These are phyloP conservation scores for Stylonectria norvegica DNA, from an alignment of 2,329 filamentous ascomycete species.

Conservation along the genomic window DNA sequence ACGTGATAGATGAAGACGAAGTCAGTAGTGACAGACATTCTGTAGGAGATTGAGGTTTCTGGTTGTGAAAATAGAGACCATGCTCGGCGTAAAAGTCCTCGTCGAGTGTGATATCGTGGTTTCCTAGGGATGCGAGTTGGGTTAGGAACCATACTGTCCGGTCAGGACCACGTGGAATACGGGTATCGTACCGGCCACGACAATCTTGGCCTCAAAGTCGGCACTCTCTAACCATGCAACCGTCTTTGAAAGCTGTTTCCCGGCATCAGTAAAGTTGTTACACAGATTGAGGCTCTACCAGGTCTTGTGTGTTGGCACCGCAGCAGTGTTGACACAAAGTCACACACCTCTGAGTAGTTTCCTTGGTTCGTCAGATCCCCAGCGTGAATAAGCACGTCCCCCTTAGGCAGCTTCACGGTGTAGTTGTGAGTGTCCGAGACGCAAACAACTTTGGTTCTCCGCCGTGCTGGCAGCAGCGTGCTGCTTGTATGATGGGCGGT, in stretches of 20 bases:
- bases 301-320: too few species aligned
- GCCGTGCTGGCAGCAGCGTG: too few species aligned
- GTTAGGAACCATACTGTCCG: conserved; percentile 7
- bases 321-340: too few species aligned
- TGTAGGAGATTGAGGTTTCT: conserved; percentile 48
- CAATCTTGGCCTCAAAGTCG: conserved; percentile 66
- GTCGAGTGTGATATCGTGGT: conserved; percentile 73
- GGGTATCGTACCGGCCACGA: conserved; percentile 58
- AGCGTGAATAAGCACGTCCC: conserved; percentile 72
- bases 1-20: conserved; percentile 56
- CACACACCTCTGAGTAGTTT: conserved; percentile 49
- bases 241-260: conserved; percentile 51
- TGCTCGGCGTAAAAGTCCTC: conserved; percentile 55
- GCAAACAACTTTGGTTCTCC: conserved; percentile 65
- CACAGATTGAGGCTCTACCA: too few species aligned
- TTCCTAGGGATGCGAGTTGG: conserved; percentile 48
- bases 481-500: too few species aligned
- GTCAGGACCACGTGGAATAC: not conserved
- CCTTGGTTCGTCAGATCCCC: conserved; percentile 76
- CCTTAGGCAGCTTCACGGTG: conserved; percentile 61
- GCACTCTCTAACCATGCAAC: conserved; percentile 65
- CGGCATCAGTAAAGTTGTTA: not conserved
- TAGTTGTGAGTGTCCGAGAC: conserved; percentile 75
- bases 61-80: conserved; percentile 54
- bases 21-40: conserved; percentile 54